Base-by-base conservation (phyloP, 2,329 filamentous ascomycete species). In the Balansia obtecta region DNA sequence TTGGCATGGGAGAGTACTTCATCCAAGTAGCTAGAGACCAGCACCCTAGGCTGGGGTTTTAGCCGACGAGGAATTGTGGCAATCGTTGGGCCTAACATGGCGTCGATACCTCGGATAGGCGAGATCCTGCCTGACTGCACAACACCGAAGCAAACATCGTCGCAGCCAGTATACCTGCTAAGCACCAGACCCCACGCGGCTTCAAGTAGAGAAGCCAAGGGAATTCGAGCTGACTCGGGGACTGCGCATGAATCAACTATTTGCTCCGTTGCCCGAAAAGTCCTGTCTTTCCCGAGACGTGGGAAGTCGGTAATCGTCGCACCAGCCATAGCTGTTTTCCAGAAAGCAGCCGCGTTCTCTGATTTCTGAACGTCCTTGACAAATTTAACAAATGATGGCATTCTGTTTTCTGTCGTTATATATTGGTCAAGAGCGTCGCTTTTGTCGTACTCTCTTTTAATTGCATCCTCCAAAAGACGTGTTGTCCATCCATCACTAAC, bases 51-150 rank as follows among this genome's bases (percentile, higher is more conserved):
- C 7, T 55, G 37, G 4, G 61, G 20, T 2, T 32, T 41, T 2
- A 61, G 45, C 12, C 61, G 54, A 1, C 63, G 45, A 6, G 64
- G 64, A 0, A 67, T 54, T 4, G 62, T 64, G 13, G 60, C 57
- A 27, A 68, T 61, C 0, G 60, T 60, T 2, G 64, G 62, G 1
- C 62, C 65, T 3, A 56, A 48, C 7, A 65, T 59, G 1, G 54
- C 50, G 6, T 60, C 57, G 1, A 67, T 55, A 8, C 58, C 60
- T 1, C 45, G 34, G 1, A 67, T 48, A 1, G 57, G 52, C 3
- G 60, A 57, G 8, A 61, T 54, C 1, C 64, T 60, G 10, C 65
- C 65, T 1, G 60, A 61, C 1, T 62, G 49, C 0, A 60, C 59
- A 6, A 53, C 55, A 1, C 61, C 62, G 39, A 65, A 65, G 1